Conservation (phyloP, 2,329 filamentous ascomycete genomes). For the Venturia carpophila region DNA sequence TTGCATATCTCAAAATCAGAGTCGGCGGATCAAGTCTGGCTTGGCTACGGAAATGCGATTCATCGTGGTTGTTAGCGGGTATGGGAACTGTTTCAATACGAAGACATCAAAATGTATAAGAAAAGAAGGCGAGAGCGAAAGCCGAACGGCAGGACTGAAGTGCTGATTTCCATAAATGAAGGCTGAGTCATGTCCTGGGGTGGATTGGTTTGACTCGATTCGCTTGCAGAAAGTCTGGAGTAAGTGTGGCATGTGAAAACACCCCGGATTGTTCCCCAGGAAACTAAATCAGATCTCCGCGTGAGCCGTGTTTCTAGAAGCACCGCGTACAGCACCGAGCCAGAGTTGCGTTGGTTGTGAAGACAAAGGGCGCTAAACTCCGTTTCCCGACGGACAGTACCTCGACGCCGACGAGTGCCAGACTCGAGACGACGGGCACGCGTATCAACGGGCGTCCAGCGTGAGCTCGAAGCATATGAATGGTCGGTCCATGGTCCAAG, state of each 20-base stretch:
- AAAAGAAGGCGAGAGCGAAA: not conserved
- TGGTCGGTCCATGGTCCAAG: no score
- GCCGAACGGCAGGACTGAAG: not conserved
- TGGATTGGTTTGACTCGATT: not conserved
- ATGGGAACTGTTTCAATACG: no score
- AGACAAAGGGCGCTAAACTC: not conserved
- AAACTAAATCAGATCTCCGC: not conserved
- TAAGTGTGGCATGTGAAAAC: not conserved
- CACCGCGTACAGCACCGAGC: not conserved
- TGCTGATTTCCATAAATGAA: not conserved
- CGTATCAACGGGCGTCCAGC: not conserved
- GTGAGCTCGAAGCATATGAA: not conserved
- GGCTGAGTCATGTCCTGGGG: not conserved
- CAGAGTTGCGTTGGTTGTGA: not conserved
- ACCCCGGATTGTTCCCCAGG: conserved; percentile 1
- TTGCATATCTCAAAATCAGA: no score
- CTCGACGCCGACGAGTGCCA: no score
- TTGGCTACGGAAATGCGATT: no score
- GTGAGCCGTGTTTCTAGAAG: not conserved
- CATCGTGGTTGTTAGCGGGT: no score
- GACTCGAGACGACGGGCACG: not conserved
- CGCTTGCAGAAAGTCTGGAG: not conserved
- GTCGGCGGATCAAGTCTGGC: no score
- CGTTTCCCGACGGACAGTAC: not conserved
- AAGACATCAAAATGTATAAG: no score